Percentiles rank a stretch among this genome's conserved stretches.
Conservation (phyloP, 2,329 filamentous ascomycete genomes). For the Scolecobasidium constrictum region DNA sequence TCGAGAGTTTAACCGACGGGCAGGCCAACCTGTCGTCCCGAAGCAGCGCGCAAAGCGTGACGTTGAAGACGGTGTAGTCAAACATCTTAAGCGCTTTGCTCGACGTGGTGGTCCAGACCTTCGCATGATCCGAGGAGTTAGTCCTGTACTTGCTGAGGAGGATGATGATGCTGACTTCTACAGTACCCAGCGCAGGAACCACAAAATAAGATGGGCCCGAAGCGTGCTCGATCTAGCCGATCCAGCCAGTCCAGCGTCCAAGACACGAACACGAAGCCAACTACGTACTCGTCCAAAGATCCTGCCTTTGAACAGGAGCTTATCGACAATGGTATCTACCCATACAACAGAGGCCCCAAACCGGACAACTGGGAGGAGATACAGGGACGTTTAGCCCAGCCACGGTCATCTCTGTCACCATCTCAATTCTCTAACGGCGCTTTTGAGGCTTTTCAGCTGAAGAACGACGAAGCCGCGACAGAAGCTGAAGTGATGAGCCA, state of each 20-base stretch:
- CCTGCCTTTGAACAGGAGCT: constrained; percentile 11
- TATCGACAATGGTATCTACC: constrained; percentile 10
- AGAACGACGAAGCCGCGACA: constrained; percentile 11
- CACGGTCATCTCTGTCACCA: constrained; percentile 13
- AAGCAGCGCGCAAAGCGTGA: constrained; percentile 7
- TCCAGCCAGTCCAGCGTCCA: constrained; percentile 11
- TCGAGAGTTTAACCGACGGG: constrained; percentile 12
- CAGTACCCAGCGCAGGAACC: constrained; percentile 11
- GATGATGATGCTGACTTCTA: constrained; percentile 10
- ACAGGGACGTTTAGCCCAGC: constrained; percentile 10
- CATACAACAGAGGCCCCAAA: constrained; percentile 11
- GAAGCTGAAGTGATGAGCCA: constrained; percentile 10
- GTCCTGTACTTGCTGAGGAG: constrained; percentile 1
- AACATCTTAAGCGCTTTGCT: constrained; percentile 13
- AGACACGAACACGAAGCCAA: constrained; percentile 9
- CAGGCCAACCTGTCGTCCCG: constrained; percentile 9
- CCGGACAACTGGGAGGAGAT: constrained; percentile 14
- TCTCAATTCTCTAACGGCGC: constrained; percentile 12
- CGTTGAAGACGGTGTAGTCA: constrained; percentile 8
- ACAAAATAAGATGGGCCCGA: constrained; percentile 11
- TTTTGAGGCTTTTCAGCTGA: constrained; percentile 14
- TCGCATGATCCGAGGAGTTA: constrained; percentile 4
- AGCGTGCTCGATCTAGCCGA: constrained; percentile 7
- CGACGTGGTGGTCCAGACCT: constrained; percentile 12
- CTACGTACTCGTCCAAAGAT: constrained; percentile 11